Percentiles rank a stretch among this genome's conserved stretches.
Evolutionary conservation across 257 asterid genomes (phyloP).

Genomic region (Solanum phureja): DNA sequence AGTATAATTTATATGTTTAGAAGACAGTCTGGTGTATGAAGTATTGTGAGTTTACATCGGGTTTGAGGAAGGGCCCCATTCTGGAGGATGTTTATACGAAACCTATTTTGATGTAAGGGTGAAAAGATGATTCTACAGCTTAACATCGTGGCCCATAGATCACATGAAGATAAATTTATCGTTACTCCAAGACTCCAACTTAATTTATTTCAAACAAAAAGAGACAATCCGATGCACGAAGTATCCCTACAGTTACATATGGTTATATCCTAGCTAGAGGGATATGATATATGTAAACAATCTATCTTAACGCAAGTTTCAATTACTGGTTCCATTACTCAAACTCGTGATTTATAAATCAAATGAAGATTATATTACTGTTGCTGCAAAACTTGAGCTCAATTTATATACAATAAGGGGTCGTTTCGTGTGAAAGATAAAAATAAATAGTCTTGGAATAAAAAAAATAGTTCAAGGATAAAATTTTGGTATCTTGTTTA

Average conservation of each 20-base stretch:
- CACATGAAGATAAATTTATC: not conserved
- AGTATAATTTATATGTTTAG: not conserved
- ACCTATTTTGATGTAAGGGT: not conserved
- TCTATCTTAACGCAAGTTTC: not conserved
- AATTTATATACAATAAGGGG: not conserved
- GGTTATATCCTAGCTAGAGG: not conserved
- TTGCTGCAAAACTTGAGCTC: not conserved
- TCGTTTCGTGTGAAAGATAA: not conserved
- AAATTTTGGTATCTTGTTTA: not conserved
- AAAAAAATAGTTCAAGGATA: too few relatives aligned
- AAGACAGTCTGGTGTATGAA: rapidly evolving
- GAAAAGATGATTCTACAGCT: rapidly evolving
- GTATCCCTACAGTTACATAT: not conserved
- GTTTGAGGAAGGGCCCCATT: not conserved
- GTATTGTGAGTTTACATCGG: not conserved
- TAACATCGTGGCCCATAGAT: not conserved
- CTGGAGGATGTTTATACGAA: not conserved
- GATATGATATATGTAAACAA: not conserved
- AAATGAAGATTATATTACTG: not conserved
- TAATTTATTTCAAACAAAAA: not conserved
- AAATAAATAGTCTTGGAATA: too few relatives aligned
- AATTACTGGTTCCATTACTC: not conserved
- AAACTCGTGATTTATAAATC: not conserved
- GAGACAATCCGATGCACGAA: not conserved
- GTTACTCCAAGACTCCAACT: not conserved